These are phyloP conservation scores for Candida sanyiensis DNA, from an alignment of 805 yeast species.

Conservation along the genomic window DNA sequence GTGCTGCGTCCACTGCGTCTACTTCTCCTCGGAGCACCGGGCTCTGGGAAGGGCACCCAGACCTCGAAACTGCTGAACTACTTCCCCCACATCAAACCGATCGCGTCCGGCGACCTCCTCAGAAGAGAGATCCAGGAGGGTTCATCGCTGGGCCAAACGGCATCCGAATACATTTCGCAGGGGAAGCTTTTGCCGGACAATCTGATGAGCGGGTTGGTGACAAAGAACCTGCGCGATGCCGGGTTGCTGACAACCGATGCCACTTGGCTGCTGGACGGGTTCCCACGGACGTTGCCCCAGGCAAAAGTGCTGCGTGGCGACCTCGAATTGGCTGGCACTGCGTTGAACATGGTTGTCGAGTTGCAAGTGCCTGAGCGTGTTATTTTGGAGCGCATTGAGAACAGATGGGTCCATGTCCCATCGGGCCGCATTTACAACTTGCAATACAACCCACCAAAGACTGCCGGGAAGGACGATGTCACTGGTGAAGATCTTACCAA, in stretches of 20 bases:
- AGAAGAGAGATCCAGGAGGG: conserved; percentile 56
- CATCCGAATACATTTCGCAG: conserved; percentile 46
- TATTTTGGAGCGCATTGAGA: conserved; percentile 74
- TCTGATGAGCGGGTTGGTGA: conserved; percentile 55
- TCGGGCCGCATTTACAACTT: conserved; percentile 86
- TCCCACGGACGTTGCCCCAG: conserved; percentile 77
- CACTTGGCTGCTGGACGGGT: conserved; percentile 84
- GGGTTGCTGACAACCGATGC: conserved; percentile 40
- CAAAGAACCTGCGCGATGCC: conserved; percentile 37
- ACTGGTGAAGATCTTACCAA: conserved; percentile 84
- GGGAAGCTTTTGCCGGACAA: conserved; percentile 76
- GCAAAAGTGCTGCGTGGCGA: conserved; percentile 52
- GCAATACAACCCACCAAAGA: conserved; percentile 85
- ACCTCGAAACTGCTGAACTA: conserved; percentile 56
- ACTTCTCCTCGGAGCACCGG: conserved; percentile 87
- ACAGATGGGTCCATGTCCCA: conserved; percentile 76
- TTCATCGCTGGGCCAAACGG: conserved; percentile 51
- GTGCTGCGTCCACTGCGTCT: conserved; percentile 47
- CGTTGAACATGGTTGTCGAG: conserved; percentile 75
- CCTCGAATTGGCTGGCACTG: conserved; percentile 33
- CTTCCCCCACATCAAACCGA: conserved; percentile 47
- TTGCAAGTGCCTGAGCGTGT: conserved; percentile 81
- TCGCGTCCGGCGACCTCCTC: conserved; percentile 82
- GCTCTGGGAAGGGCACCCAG: conserved; percentile 92
- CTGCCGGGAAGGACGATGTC: conserved; percentile 73